Evolutionary conservation across 2,329 filamentous ascomycete genomes (phyloP), one percentile per base, ranked within the genome.

Genomic region (Sporothrix euskadiensis): DNA sequence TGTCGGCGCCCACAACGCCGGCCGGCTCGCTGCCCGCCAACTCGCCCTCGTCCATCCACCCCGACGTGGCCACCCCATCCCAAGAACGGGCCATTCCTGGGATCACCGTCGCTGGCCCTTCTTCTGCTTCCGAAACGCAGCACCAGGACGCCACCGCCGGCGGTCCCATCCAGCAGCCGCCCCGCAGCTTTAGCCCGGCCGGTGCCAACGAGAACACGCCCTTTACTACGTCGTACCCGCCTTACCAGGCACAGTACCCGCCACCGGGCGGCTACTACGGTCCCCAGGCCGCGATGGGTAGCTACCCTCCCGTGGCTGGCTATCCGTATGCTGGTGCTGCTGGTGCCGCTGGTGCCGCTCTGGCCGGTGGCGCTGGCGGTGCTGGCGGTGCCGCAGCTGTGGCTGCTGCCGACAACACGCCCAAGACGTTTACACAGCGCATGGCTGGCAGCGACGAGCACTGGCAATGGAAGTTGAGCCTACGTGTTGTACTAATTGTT

Each of bases 381-480:
- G 41, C 56, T 2, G 47, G 41, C 12, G 52, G 44, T 1, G n/a
- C 65, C 3, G 35, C 71, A 19, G 35, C 26, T 2, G 16, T 10
- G 7, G 22, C 47, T 0, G 39, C 68, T 1, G 52, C 47, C 26
- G 57, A 65, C 39, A 63, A 71, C 56, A 63, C 10, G 32, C 54
- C 63, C 22, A 74, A 70, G 61, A 73, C 71, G 4, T 65, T 71
- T 7, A 2, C 9, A 12, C 71, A 75, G 49, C 71, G 65, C 41
- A 47, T 75, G 54, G 61, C 57, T 41, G 74, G 39, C 35, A 66
- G 59, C 68, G 74, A 75, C 44, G 35, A 65, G 32, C 30, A 59
- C 44, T 74, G 73, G 73, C 47, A 30, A 66, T 72, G 69, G 65
- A 75, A 75, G 70, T 14, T 63, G 14, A 22, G 63, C 41, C 32